Conservation (phyloP, 495 filamentous ascomycete species). For the Poronia punctata region DNA sequence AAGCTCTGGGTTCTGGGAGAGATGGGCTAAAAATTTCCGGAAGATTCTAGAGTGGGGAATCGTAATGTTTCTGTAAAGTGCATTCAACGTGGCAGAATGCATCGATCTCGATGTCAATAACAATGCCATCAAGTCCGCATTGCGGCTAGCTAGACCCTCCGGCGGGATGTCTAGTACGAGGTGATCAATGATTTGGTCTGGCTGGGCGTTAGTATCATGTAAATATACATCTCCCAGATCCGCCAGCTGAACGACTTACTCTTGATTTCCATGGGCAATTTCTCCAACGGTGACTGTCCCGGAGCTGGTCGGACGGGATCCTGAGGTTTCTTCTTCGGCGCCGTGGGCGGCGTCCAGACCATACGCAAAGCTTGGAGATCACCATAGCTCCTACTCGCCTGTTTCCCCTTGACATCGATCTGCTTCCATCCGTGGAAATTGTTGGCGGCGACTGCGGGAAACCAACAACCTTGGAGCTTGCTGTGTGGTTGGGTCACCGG, state of each 20-base stretch:
- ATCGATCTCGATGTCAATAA: conserved; percentile 69
- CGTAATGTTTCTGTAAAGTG: conserved; percentile 76
- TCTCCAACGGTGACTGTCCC: conserved; percentile 51
- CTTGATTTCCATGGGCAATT: conserved; percentile 61
- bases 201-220: no score
- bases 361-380: conserved; percentile 54
- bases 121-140: conserved; percentile 74
- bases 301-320: conserved; percentile 15
- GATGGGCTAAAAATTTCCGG: conserved; percentile 71
- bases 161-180: conserved; percentile 70
- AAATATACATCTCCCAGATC: no score
- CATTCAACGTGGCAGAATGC: conserved; percentile 67
- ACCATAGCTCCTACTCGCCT: conserved; percentile 65
- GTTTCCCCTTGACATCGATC: conserved; percentile 56
- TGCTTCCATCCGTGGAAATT: conserved; percentile 67
- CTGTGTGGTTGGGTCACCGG: conserved; percentile 40
- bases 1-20: conserved; percentile 60
- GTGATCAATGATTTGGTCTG: conserved; percentile 66
- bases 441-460: conserved; percentile 53
- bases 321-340: conserved; percentile 21
- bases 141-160: conserved; percentile 69
- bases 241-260: no score
- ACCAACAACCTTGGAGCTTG: conserved; percentile 54
- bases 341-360: conserved; percentile 45
- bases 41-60: conserved; percentile 84